phyloP scores from a whole-genome alignment of 2,329 filamentous ascomycete genomes.

The Celoporthe dispersa region DNA sequence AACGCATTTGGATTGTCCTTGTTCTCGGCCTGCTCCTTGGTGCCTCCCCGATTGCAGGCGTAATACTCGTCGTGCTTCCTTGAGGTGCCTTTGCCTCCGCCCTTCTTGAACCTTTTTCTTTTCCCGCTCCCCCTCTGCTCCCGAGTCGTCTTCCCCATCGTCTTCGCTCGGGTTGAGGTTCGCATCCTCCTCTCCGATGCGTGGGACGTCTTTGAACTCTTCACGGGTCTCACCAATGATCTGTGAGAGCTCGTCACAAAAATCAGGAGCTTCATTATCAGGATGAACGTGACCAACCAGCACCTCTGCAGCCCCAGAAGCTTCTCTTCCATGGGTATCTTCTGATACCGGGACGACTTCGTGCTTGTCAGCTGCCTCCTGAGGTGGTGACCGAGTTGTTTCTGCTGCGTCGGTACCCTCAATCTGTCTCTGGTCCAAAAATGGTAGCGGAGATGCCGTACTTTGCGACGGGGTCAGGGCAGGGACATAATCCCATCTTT shows the following conservation, averaged over 20 bases:
- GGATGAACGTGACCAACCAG: not conserved
- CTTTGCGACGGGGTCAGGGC: slow-evolving; percentile 38
- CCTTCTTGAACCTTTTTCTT: slow-evolving; percentile 31
- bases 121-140: slow-evolving; percentile 34
- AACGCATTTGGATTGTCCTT: slow-evolving; percentile 70
- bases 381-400: not conserved
- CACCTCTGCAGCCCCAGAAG: slow-evolving; percentile 20
- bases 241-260: slow-evolving; percentile 62
- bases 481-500: slow-evolving; percentile 45
- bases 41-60: slow-evolving; percentile 58
- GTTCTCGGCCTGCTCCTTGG: slow-evolving; percentile 41
- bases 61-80: slow-evolving; percentile 55
- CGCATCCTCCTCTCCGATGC: slow-evolving; percentile 53
- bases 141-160: slow-evolving; percentile 31
- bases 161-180: slow-evolving; percentile 38
- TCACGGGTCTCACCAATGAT: slow-evolving; percentile 67
- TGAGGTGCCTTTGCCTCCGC: slow-evolving; percentile 30
- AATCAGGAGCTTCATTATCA: not conserved
- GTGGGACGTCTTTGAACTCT: slow-evolving; percentile 58
- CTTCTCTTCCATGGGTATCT: not conserved
- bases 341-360: not conserved
- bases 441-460: not conserved
- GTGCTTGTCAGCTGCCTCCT: not conserved
- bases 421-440: not conserved
- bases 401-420: not conserved